Percentiles rank a stretch among this genome's conserved stretches.
Evolutionary conservation across 1,139 yeast genomes (phyloP).

Genomic region (Debaryomyces subglobosus): DNA sequence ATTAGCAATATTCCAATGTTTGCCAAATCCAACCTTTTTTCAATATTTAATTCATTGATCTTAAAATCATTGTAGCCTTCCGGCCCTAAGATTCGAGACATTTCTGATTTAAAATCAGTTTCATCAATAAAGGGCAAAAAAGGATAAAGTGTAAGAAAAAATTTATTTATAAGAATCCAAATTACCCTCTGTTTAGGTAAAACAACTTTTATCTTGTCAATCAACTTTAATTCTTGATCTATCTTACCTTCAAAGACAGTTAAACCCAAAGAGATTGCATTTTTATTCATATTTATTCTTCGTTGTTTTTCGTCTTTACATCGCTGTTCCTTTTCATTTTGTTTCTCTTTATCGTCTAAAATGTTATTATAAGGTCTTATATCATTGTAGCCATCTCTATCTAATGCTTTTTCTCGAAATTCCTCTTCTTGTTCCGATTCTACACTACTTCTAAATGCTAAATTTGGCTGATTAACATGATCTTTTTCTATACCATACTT

Average conservation of each 20-base stretch:
- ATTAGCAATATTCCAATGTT: constrained; percentile 44
- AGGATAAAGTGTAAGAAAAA: constrained; percentile 43
- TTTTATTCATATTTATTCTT: constrained; percentile 18
- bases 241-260: constrained; percentile 25
- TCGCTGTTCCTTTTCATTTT: constrained; percentile 5
- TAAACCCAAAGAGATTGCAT: constrained; percentile 25
- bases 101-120: constrained; percentile 18
- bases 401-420: constrained; percentile 30
- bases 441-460: background rate
- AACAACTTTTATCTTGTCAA: constrained; percentile 23
- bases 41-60: constrained; percentile 27
- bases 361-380: constrained; percentile 25
- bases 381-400: constrained; percentile 34
- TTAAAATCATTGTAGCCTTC: constrained; percentile 20
- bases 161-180: constrained; percentile 45
- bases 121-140: constrained; percentile 49
- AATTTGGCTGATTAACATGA: background rate
- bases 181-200: constrained; percentile 42
- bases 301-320: constrained; percentile 13
- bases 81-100: constrained; percentile 27
- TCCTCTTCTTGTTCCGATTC: constrained; percentile 18
- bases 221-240: constrained; percentile 25
- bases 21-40: constrained; percentile 50
- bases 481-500: constrained; percentile 3
- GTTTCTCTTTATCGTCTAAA: constrained; percentile 3